phyloP scores from a whole-genome alignment of 208 protist genomes.

The Crithidia bombi region DNA sequence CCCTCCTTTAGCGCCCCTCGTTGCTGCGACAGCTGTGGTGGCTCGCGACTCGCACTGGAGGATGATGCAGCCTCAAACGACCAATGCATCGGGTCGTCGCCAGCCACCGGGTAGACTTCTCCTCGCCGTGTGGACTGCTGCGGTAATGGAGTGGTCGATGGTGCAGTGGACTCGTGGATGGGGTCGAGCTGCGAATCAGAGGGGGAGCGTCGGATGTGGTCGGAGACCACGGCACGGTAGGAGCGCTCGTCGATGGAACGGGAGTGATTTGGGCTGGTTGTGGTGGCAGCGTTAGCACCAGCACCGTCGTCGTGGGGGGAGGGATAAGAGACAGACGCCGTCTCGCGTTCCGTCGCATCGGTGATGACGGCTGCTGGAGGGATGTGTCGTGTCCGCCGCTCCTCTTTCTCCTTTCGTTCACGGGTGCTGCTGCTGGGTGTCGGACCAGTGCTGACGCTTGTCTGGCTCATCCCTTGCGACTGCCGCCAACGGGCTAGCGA shows the following conservation, averaged over 20 bases:
- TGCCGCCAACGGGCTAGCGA: background rate
- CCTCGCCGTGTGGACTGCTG: background rate
- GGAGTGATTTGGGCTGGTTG: background rate
- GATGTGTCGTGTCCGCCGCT: background rate
- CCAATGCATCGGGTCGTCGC: slow-evolving; percentile 2
- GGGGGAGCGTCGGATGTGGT: background rate
- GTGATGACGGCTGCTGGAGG: background rate
- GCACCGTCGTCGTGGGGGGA: background rate
- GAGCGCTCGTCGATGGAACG: slow-evolving; percentile 9
- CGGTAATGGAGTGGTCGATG: no score
- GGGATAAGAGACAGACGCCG: background rate
- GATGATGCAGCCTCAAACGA: slow-evolving; percentile 5
- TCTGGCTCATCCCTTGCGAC: background rate
- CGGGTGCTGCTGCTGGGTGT: background rate
- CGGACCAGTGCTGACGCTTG: background rate
- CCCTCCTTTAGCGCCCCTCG: no score
- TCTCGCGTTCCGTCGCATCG: background rate
- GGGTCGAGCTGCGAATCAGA: background rate
- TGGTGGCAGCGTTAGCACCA: no score
- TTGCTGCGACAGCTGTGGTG: background rate
- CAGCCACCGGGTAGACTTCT: background rate
- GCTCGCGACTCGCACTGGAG: background rate
- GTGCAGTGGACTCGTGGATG: no score
- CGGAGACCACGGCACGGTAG: background rate
- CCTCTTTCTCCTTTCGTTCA: background rate